These are phyloP conservation scores for Macaranga tanarius DNA, from an alignment of 441 rosid genomes.

Conservation along the genomic window DNA sequence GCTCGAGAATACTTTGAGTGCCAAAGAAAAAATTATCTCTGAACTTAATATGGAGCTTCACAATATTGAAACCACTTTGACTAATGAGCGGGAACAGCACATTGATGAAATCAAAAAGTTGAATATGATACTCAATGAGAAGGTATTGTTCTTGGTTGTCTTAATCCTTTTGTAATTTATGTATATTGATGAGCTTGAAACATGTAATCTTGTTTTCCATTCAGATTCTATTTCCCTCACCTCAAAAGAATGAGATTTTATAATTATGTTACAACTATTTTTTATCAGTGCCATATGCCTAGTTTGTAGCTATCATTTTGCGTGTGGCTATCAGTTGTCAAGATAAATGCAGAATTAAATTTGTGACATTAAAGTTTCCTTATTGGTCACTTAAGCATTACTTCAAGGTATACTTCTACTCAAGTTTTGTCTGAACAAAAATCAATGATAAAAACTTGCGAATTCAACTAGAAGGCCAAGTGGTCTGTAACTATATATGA, in stretches of 20 bases:
- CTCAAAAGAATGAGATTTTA: background rate
- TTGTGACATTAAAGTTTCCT: background rate
- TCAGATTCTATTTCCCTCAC: background rate
- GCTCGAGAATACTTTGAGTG: slow-evolving; percentile 84
- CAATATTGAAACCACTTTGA: slow-evolving; percentile 74
- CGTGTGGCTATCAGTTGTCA: background rate
- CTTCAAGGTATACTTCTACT: slow-evolving; percentile 12
- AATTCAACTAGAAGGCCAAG: background rate
- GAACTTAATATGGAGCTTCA: slow-evolving; percentile 95
- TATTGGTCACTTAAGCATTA: background rate
- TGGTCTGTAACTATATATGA: background rate
- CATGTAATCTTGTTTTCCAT: background rate
- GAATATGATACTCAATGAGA: slow-evolving; percentile 64
- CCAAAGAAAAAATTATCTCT: slow-evolving; percentile 94
- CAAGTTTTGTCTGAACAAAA: background rate
- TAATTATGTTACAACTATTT: background rate
- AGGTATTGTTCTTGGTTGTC: slow-evolving; percentile 44
- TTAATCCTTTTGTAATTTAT: background rate
- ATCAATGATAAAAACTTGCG: background rate
- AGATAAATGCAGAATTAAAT: background rate
- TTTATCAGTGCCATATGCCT: background rate
- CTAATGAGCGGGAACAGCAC: slow-evolving; percentile 84
- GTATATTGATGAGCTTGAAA: background rate
- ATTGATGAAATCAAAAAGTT: slow-evolving; percentile 77
- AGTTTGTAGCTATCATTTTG: background rate